phyloP scores from a whole-genome alignment of 164 flowering plant genomes.

The Cinnamomum chago region DNA sequence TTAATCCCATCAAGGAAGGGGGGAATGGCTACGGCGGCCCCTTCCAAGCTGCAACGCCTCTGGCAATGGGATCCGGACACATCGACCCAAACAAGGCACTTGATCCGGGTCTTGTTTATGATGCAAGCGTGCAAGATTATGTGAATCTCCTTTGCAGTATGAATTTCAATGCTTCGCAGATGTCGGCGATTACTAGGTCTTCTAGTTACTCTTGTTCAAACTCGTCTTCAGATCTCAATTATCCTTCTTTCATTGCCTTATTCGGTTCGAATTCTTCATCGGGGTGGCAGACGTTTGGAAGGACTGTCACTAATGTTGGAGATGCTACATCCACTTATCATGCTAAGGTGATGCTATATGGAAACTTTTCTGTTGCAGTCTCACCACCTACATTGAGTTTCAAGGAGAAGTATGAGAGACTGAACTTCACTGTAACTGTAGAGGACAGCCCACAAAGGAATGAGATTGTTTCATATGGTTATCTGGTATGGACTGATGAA shows the following conservation, averaged over 20 bases:
- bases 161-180: conserved; percentile 43
- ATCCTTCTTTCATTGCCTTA: conserved; percentile 61
- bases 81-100: conserved; percentile 62
- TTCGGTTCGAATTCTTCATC: conserved; percentile 18
- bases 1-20: conserved; percentile 31
- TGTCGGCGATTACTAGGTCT: conserved; percentile 35
- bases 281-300: conserved; percentile 29
- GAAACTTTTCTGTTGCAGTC: conserved; percentile 39
- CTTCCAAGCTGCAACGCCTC: conserved; percentile 34
- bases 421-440: conserved; percentile 27
- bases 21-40: not conserved
- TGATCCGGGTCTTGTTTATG: conserved; percentile 67
- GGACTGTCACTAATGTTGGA: conserved; percentile 65
- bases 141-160: conserved; percentile 48
- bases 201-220: conserved; percentile 27
- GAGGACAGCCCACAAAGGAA: conserved; percentile 11
- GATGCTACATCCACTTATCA: conserved; percentile 33
- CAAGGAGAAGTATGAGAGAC: conserved; percentile 39
- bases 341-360: conserved; percentile 25
- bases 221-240: conserved; percentile 52
- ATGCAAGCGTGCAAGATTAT: conserved; percentile 38
- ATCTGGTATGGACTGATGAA: conserved; percentile 34
- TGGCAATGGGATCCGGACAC: conserved; percentile 69
- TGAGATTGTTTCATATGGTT: conserved; percentile 20
- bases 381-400: conserved; percentile 44